Evolutionary conservation across 371 early-diverging fungal species (phyloP).

Genomic region (Dichotomocladium elegans): DNA sequence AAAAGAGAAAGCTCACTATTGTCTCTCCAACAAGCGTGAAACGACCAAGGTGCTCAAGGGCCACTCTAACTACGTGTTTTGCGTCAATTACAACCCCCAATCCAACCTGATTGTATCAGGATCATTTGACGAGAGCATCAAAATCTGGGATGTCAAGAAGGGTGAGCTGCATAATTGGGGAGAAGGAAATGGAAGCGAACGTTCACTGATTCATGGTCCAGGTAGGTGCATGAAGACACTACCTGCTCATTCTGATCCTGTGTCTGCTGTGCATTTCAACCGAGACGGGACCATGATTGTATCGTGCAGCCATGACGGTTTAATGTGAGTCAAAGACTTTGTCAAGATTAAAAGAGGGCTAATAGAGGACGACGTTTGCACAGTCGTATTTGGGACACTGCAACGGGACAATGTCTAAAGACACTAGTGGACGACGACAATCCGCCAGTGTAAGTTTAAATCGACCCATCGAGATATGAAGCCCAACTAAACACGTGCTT

Average conservation of each 20-base stretch:
- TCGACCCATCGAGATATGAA: too few species aligned
- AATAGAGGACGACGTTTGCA: neutral
- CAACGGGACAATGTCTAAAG: conserved; percentile 93
- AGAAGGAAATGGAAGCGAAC: neutral
- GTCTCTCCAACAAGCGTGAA: conserved; percentile 45
- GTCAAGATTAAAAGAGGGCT: neutral
- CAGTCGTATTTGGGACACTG: conserved; percentile 96
- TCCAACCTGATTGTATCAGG: conserved; percentile 94
- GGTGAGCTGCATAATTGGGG: conserved; percentile 41
- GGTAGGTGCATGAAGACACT: conserved; percentile 86
- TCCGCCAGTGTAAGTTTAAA: conserved; percentile 79
- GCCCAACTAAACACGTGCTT: neutral
- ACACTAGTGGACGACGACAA: conserved; percentile 92
- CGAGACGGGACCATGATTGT: conserved; percentile 96
- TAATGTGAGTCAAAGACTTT: conserved; percentile 65
- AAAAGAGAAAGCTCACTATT: neutral
- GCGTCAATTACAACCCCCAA: conserved; percentile 94
- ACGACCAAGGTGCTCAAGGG: conserved; percentile 82
- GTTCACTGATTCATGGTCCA: conserved; percentile 13
- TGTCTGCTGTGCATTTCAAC: conserved; percentile 93
- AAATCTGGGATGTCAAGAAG: conserved; percentile 94
- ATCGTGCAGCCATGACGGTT: conserved; percentile 91
- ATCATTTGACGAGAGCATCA: conserved; percentile 93
- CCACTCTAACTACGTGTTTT: conserved; percentile 95
- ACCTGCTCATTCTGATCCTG: conserved; percentile 96